These are phyloP conservation scores for Vigna hirtella DNA, from an alignment of 306 rosid species.

Conservation along the genomic window DNA sequence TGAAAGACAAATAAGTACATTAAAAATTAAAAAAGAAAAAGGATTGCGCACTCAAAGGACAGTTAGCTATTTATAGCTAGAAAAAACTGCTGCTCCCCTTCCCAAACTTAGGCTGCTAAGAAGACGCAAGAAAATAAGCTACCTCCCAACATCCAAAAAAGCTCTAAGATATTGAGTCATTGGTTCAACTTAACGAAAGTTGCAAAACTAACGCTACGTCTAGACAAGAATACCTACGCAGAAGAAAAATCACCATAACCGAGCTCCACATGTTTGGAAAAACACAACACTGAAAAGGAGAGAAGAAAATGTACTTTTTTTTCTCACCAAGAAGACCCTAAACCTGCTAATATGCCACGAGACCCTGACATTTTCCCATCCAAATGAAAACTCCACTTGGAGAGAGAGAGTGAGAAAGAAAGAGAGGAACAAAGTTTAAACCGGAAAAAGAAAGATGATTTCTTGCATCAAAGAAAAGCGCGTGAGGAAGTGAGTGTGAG, in stretches of 20 bases:
- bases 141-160: not conserved
- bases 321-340: not conserved
- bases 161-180: not conserved
- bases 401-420: no score
- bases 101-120: not conserved
- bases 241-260: not conserved
- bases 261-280: not conserved
- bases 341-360: not conserved
- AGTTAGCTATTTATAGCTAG: not conserved
- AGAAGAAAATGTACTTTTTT: not conserved
- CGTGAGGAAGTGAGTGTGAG: not conserved
- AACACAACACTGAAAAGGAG: not conserved
- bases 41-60: not conserved
- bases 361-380: not conserved
- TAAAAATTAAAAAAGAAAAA: not conserved
- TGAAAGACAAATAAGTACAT: not conserved
- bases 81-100: not conserved
- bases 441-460: not conserved
- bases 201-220: not conserved
- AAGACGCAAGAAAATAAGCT: not conserved
- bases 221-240: not conserved
- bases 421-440: not conserved
- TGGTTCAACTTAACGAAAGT: not conserved
- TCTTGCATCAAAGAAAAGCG: conserved; percentile 3
- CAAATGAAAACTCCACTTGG: not conserved